These are phyloP conservation scores for Eucalyptus curtisii DNA, from an alignment of 345 rosid genomes.

Conservation along the genomic window DNA sequence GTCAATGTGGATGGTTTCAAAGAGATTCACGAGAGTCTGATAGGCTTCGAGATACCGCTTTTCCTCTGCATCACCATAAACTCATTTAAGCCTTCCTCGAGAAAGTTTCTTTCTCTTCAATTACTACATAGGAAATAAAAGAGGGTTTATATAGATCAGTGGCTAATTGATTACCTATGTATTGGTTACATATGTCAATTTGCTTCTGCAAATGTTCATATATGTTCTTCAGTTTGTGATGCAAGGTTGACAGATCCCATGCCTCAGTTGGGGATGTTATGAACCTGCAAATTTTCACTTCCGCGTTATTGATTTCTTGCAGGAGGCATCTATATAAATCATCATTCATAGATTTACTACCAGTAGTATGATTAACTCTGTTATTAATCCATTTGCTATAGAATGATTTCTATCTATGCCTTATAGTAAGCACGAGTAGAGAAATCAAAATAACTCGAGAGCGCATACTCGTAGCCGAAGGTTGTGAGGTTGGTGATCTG, in stretches of 20 bases:
- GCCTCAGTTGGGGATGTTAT: slow-evolving; percentile 42
- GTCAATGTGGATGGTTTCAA: slow-evolving; percentile 60
- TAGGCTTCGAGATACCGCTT: slow-evolving; percentile 43
- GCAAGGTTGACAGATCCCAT: slow-evolving; percentile 81
- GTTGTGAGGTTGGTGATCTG: slow-evolving; percentile 50
- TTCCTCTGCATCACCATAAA: slow-evolving; percentile 34
- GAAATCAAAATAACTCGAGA: background rate
- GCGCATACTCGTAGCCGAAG: slow-evolving; percentile 43
- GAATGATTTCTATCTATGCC: background rate
- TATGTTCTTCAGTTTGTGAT: slow-evolving; percentile 69
- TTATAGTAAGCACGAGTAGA: background rate
- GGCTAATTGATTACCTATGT: slow-evolving; percentile 38
- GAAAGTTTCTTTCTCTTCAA: background rate
- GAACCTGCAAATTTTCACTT: slow-evolving; percentile 16
- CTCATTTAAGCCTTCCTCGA: background rate
- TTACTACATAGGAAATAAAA: background rate
- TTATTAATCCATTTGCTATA: background rate
- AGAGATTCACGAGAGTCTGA: slow-evolving; percentile 29
- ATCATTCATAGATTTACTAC: background rate
- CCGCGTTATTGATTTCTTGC: background rate
- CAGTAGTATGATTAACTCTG: background rate
- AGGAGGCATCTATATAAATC: background rate
- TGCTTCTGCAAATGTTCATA: slow-evolving; percentile 50
- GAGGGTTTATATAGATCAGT: background rate
- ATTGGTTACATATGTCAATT: slow-evolving; percentile 32